These are phyloP conservation scores for Sclerotinia sclerotiorum DNA, from an alignment of 2,329 filamentous ascomycete species.

Conservation along the genomic window DNA sequence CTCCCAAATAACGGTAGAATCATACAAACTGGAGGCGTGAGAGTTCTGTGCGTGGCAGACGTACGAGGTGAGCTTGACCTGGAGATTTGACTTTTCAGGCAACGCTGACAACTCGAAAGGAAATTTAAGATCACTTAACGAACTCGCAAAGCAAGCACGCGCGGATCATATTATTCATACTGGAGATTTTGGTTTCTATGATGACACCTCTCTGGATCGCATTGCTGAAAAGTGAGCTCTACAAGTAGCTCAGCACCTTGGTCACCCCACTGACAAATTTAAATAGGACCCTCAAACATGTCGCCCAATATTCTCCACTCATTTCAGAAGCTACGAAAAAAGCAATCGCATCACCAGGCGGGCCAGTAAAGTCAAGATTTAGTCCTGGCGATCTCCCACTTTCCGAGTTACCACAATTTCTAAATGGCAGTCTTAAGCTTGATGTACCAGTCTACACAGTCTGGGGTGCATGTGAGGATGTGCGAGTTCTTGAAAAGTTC, in stretches of 20 bases:
- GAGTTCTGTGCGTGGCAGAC: constrained; percentile 70
- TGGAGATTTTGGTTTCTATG: constrained; percentile 98
- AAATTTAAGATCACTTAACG: constrained; percentile 92
- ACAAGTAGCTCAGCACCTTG: constrained; percentile 11
- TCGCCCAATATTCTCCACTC: constrained; percentile 95
- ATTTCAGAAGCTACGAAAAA: constrained; percentile 77
- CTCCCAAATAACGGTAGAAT: constrained; percentile 67
- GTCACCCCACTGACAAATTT: constrained; percentile 33
- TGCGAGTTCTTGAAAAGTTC: constrained; percentile 95
- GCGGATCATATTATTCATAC: constrained; percentile 99
- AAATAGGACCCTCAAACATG: constrained; percentile 88
- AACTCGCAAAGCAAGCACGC: constrained; percentile 89
- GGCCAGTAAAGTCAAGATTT: constrained; percentile 84
- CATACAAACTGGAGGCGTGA: constrained; percentile 63
- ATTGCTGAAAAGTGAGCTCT: constrained; percentile 89
- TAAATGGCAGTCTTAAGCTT: constrained; percentile 84
- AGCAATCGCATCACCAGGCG: constrained; percentile 63
- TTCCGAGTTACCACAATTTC: constrained; percentile 86
- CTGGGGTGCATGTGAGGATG: constrained; percentile 98
- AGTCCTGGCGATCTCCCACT: constrained; percentile 78
- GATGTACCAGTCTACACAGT: constrained; percentile 98
- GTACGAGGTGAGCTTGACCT: constrained; percentile 59
- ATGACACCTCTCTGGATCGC: constrained; percentile 89
- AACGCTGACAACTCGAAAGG: constrained; percentile 54
- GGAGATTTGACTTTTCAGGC: constrained; percentile 18